A percentile compares a stretch with the other conserved stretches of the same genome.
Evolutionary conservation across 1,284 basidiomycete genomes (phyloP).

Genomic region (Clitocybe nebularis): DNA sequence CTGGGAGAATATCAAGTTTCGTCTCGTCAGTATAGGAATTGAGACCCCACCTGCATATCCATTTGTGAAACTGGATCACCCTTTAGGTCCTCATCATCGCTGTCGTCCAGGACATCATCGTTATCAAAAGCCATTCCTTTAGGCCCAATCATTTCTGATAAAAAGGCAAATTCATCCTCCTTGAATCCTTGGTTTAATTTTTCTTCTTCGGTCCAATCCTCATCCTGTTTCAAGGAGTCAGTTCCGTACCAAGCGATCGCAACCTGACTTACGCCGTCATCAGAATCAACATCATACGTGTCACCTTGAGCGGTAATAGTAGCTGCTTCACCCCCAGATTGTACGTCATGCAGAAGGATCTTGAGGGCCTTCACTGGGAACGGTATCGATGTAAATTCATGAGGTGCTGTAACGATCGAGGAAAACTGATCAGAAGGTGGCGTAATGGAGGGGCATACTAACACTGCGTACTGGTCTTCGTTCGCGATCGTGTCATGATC

Average conservation of each 20-base stretch:
- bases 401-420: slow-evolving; percentile 55
- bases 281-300: slow-evolving; percentile 57
- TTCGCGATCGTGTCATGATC: slow-evolving; percentile 93
- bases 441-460: slow-evolving; percentile 9
- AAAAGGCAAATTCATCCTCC: slow-evolving; percentile 60
- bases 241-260: slow-evolving; percentile 2
- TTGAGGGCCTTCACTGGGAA: slow-evolving; percentile 94
- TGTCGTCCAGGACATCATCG: slow-evolving; percentile 64
- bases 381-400: slow-evolving; percentile 79
- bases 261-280: slow-evolving; percentile 64
- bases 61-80: slow-evolving; percentile 86
- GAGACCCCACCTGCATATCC: slow-evolving; percentile 71
- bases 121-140: slow-evolving; percentile 67
- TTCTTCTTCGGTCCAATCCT: slow-evolving; percentile 87
- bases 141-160: slow-evolving; percentile 69
- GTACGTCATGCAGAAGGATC: slow-evolving; percentile 80
- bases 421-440: slow-evolving; percentile 11
- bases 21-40: neutral
- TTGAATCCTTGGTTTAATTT: slow-evolving; percentile 45
- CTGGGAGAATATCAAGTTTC: slow-evolving; percentile 32
- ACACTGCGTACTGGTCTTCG: slow-evolving; percentile 69
- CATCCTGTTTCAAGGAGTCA: slow-evolving; percentile 48
- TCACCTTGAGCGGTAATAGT: slow-evolving; percentile 51
- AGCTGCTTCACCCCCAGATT: slow-evolving; percentile 67
- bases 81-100: slow-evolving; percentile 83